A percentile compares a stretch with the other conserved stretches of the same genome.
phyloP scores from a whole-genome alignment of 192 early-diverging fungal genomes.

The Dissophora globulifera region DNA sequence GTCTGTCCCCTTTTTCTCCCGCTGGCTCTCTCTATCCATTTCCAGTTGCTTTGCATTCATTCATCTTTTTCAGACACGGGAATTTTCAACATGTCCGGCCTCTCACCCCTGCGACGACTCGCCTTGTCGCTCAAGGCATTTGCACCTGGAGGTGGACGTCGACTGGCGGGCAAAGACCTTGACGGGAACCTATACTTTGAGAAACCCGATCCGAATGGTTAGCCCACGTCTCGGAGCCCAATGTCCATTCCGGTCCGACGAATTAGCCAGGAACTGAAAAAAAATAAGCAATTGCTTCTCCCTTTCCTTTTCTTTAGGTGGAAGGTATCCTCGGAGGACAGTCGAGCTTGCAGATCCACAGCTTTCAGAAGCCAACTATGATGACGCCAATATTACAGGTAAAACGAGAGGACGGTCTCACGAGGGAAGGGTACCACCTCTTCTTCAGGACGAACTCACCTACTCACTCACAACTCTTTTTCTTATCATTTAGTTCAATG shows the following conservation, averaged over 20 bases:
- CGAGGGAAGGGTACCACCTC: too few species aligned
- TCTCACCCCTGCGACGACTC: slow-evolving; percentile 37
- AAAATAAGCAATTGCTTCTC: neutral
- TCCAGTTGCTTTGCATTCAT: too few species aligned
- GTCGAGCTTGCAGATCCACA: slow-evolving; percentile 38
- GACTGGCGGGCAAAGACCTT: slow-evolving; percentile 37
- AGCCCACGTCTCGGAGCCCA: neutral
- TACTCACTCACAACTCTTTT: neutral
- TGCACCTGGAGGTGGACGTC: slow-evolving; percentile 35
- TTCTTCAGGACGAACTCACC: neutral
- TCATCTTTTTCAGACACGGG: too few species aligned
- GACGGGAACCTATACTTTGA: slow-evolving; percentile 50
- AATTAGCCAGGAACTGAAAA: too few species aligned
- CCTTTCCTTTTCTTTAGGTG: slow-evolving; percentile 13
- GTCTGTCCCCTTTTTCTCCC: too few species aligned
- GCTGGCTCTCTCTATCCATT: too few species aligned
- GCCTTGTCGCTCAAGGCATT: slow-evolving; percentile 23
- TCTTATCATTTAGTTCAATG: slow-evolving; percentile 24
- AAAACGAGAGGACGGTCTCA: too few species aligned
- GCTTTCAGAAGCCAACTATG: slow-evolving; percentile 44
- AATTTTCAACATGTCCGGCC: slow-evolving; percentile 26
- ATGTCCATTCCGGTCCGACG: neutral
- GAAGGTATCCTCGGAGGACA: slow-evolving; percentile 39
- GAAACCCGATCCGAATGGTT: slow-evolving; percentile 53
- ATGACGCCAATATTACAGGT: slow-evolving; percentile 50